Evolutionary conservation across 2,329 filamentous ascomycete genomes (phyloP).

Genomic region (Monosporascus sp.): DNA sequence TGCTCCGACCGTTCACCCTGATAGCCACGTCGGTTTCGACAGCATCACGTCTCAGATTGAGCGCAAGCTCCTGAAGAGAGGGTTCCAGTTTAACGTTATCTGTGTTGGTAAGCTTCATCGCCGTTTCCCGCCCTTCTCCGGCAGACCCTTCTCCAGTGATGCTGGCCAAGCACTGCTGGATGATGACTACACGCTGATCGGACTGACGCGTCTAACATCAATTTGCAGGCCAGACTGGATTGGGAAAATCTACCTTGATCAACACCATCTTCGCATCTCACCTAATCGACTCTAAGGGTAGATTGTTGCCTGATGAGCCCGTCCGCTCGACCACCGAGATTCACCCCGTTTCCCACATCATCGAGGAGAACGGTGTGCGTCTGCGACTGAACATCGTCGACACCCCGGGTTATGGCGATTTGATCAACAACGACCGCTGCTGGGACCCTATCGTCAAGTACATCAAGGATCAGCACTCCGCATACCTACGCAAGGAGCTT

Average conservation of each 20-base stretch:
- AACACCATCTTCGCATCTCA: conserved; percentile 99
- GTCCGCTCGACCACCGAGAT: conserved; percentile 97
- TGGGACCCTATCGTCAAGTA: conserved; percentile 99
- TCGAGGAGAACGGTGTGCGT: conserved; percentile 98
- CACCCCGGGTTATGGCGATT: conserved; percentile 94
- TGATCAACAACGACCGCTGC: conserved; percentile 99
- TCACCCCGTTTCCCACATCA: conserved; percentile 95
- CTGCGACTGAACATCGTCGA: conserved; percentile 98
- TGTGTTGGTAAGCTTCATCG: conserved; percentile 77
- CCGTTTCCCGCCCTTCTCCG: background rate
- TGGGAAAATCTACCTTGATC: conserved; percentile 98
- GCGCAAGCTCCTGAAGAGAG: conserved; percentile 98
- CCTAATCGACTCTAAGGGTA: conserved; percentile 97
- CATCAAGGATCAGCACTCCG: conserved; percentile 99
- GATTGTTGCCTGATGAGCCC: conserved; percentile 84
- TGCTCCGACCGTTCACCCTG: conserved; percentile 72
- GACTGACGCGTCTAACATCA: conserved; percentile 28
- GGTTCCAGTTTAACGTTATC: conserved; percentile 99
- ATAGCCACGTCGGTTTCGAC: conserved; percentile 99
- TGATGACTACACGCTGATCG: background rate
- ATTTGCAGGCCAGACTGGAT: conserved; percentile 82
- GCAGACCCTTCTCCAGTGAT: background rate
- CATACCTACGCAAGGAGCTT: conserved; percentile 98
- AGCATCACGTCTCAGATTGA: conserved; percentile 99
- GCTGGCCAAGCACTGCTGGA: too few species aligned